Evolutionary conservation across 345 rosid species (phyloP).

Genomic region (Kernera saxatilis): DNA sequence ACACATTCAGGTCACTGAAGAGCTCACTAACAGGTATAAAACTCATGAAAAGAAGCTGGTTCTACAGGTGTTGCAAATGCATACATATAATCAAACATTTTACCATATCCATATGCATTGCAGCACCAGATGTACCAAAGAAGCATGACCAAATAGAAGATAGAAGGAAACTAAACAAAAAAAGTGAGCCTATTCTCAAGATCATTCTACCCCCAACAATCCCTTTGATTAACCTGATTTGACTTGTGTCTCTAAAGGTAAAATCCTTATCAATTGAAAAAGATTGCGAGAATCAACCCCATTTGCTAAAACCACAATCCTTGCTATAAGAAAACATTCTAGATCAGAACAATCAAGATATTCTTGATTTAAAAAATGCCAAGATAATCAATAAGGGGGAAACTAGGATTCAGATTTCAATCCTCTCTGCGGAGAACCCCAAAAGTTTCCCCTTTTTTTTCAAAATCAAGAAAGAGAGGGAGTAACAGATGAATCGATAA

Average conservation of each 20-base stretch:
- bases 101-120: not conserved
- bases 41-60: not conserved
- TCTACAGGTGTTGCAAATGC: not conserved
- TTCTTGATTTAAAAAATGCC: not conserved
- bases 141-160: not conserved
- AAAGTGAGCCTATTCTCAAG: not conserved
- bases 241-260: not conserved
- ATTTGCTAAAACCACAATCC: not conserved
- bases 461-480: not conserved
- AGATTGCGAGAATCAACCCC: not conserved
- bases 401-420: not conserved
- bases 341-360: not conserved
- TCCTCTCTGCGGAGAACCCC: not conserved
- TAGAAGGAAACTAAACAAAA: not conserved
- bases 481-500: not conserved
- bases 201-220: not conserved
- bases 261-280: not conserved
- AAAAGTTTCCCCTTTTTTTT: not conserved
- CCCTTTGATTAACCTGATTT: not conserved
- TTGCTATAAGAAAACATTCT: not conserved
- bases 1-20: not conserved
- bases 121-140: not conserved
- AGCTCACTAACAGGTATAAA: not conserved
- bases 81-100: not conserved
- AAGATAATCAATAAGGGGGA: not conserved